Base-by-base conservation (phyloP, 1,284 basidiomycete species). In the Phellopilus nigrolimitatus region DNA sequence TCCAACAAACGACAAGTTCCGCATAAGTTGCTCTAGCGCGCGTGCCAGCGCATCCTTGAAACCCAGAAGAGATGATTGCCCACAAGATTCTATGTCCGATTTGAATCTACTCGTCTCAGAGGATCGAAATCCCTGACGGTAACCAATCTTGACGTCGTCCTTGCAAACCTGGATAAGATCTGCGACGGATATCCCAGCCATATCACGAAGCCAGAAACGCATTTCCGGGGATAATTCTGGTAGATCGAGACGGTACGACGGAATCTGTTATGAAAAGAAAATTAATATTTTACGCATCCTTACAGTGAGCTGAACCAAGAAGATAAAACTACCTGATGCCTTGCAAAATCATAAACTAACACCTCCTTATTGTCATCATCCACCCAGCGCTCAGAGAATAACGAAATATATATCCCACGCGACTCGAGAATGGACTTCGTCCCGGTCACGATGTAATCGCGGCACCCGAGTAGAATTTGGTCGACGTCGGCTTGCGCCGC, bases 341-440 rank as follows among this genome's bases (percentile, higher is more conserved):
- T 51, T 9, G 54, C 54, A 42, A 56, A 51, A 19, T 52, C 49
- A 44, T 56, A 56, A 19, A 56, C 54, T 10, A 56, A 40, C 4
- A 56, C 50, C 30, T 56, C 54, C 28, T 27, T 33, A n/a, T 36
- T 31, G 7, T 43, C 53, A 12, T 47, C 42, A n/a, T n/a, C 40
- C 7, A 33, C 38, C 8, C 33, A 13, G 5, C 50, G 49, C 15
- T 56, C 54, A 15, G 37, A 25, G 25, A 52, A 51, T 25, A 56
- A 31, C 3, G 54, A 56, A 13, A 56, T 40, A 25, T 56, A 56
- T 10, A 45, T 49, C 15, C 40, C 24, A 8, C 36, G 38, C 2
- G 44, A 17, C 40, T 51, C 46, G 22, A 56, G 47, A 9, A 56
- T 31, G 15, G 49, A 38, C 10, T 40, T 15, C 28, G 39, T 25